Conservation (phyloP, 2,329 filamentous ascomycete species). For the Fusarium xyrophilum region DNA sequence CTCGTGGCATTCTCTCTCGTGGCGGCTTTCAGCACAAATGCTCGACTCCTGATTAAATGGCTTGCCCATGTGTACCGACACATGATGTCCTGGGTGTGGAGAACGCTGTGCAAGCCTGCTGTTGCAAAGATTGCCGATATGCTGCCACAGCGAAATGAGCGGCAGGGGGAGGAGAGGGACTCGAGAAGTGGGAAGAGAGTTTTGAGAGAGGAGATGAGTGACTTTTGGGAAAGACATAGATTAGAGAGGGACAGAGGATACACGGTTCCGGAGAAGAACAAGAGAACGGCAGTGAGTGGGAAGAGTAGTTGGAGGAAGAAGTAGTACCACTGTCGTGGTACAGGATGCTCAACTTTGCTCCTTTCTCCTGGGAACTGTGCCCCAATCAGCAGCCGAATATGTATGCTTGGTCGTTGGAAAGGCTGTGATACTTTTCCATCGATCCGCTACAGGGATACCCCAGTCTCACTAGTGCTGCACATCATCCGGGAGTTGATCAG, state of each 20-base stretch:
- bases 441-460: neutral
- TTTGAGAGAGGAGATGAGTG: slow-evolving; percentile 46
- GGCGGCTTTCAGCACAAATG: slow-evolving; percentile 61
- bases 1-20: slow-evolving; percentile 60
- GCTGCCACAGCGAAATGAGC: slow-evolving; percentile 28
- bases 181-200: slow-evolving; percentile 18
- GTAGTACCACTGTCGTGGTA: neutral
- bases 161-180: slow-evolving; percentile 33
- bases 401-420: neutral
- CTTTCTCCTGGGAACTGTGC: neutral
- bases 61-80: slow-evolving; percentile 23
- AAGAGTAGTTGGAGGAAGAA: slow-evolving; percentile 26
- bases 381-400: neutral
- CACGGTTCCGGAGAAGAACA: slow-evolving; percentile 50
- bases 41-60: slow-evolving; percentile 45
- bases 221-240: slow-evolving; percentile 52
- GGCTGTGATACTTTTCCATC: neutral
- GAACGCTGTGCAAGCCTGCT: slow-evolving; percentile 35
- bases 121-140: slow-evolving; percentile 11
- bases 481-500: slow-evolving; percentile 11
- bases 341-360: neutral
- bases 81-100: slow-evolving; percentile 34
- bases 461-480: slow-evolving; percentile 4
- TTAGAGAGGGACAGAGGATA: slow-evolving; percentile 51
- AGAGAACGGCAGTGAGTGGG: slow-evolving; percentile 14